Conservation (phyloP, 1,284 basidiomycete genomes). For the Cutaneotrichosporon cavernicola region DNA sequence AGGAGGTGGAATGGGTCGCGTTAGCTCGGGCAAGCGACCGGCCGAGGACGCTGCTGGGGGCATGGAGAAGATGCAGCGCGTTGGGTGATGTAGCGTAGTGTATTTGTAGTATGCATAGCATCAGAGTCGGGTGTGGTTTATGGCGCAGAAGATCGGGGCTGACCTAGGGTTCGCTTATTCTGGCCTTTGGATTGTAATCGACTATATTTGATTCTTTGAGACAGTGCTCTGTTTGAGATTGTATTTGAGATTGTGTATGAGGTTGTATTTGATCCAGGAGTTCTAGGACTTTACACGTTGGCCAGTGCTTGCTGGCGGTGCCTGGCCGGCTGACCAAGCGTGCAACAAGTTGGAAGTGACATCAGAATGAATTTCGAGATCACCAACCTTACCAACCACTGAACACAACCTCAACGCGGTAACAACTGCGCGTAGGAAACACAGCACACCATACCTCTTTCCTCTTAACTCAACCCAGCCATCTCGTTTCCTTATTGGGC, state of each 20-base stretch:
- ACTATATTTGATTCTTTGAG: too few species aligned
- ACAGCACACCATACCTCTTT: too few species aligned
- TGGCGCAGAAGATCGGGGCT: too few species aligned
- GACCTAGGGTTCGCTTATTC: too few species aligned
- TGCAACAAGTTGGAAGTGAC: background rate
- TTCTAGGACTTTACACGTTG: background rate
- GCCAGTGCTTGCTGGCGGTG: background rate
- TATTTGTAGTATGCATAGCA: conserved; percentile 1
- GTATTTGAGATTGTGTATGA: too few species aligned
- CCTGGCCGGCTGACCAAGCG: background rate
- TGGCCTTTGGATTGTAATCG: too few species aligned
- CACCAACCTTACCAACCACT: background rate
- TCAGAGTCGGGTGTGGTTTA: too few species aligned
- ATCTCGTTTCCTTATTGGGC: too few species aligned
- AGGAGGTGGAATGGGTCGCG: conserved; percentile 2
- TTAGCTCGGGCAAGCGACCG: conserved; percentile 4
- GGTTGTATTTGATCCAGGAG: too few species aligned
- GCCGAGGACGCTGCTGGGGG: conserved; percentile 18
- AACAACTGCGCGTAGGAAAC: too few species aligned
- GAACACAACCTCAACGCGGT: background rate
- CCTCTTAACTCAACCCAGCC: too few species aligned
- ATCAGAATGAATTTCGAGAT: background rate
- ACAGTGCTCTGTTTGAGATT: too few species aligned
- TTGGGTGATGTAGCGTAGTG: conserved; percentile 11
- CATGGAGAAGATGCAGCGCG: conserved; percentile 25